phyloP scores from a whole-genome alignment of 441 rosid species.

The Adansonia grandidieri region DNA sequence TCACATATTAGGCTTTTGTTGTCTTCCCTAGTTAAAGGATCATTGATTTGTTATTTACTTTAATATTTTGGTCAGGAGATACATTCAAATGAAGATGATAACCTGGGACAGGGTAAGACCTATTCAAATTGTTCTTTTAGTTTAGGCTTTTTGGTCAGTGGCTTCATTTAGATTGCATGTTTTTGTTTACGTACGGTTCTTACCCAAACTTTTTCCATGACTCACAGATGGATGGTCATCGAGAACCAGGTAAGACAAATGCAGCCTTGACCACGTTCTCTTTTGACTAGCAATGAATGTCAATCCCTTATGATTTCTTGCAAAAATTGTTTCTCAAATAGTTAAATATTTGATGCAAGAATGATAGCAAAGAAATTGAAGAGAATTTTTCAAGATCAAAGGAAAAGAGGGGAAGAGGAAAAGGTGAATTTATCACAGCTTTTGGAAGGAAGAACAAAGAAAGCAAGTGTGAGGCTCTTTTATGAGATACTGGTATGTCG shows the following conservation, averaged over 20 bases:
- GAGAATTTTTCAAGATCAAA: slow-evolving; percentile 43
- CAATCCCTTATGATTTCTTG: slow-evolving; percentile 1
- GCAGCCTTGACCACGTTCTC: slow-evolving; percentile 14
- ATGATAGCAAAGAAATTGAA: slow-evolving; percentile 52
- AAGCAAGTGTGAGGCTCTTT: slow-evolving; percentile 73
- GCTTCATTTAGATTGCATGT: neutral
- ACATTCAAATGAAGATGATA: slow-evolving; percentile 42
- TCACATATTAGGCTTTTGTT: neutral
- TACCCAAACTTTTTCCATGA: slow-evolving; percentile 23
- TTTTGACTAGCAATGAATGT: slow-evolving; percentile 10
- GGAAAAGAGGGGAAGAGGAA: slow-evolving; percentile 51
- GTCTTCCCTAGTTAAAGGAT: slow-evolving; percentile 1
- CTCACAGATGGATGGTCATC: slow-evolving; percentile 63
- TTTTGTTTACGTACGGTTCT: slow-evolving; percentile 24
- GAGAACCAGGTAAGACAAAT: slow-evolving; percentile 61
- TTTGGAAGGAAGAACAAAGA: slow-evolving; percentile 57
- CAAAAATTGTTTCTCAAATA: slow-evolving; percentile 17
- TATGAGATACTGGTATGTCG: slow-evolving; percentile 81
- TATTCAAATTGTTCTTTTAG: slow-evolving; percentile 26
- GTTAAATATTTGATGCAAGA: slow-evolving; percentile 42
- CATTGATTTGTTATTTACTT: slow-evolving; percentile 8
- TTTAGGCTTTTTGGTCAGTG: slow-evolving; percentile 14
- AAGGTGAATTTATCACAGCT: slow-evolving; percentile 52
- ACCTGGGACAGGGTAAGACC: slow-evolving; percentile 51
- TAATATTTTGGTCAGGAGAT: slow-evolving; percentile 46